Evolutionary conservation across 2,329 filamentous ascomycete genomes (phyloP).

Genomic region (Aspergillus melleus): DNA sequence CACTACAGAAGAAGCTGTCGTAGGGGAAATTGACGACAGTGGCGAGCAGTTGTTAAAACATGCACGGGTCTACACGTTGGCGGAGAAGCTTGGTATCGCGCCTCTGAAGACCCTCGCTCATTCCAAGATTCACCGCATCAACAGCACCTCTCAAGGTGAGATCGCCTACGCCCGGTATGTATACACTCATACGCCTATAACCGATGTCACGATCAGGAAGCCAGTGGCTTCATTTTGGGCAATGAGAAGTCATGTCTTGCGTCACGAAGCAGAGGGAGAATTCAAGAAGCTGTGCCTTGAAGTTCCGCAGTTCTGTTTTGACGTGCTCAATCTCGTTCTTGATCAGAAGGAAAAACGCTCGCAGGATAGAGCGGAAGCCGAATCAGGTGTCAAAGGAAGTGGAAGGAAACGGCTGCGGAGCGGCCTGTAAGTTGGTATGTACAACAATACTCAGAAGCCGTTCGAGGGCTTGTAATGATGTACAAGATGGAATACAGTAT

Average conservation of each 20-base stretch:
- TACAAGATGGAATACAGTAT: not conserved
- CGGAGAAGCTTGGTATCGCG: conserved; percentile 70
- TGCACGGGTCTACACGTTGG: conserved; percentile 85
- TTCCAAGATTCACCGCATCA: conserved; percentile 88
- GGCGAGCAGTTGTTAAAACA: conserved; percentile 84
- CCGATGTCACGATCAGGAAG: conserved; percentile 72
- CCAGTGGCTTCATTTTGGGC: conserved; percentile 93
- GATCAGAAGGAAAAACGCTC: conserved; percentile 46
- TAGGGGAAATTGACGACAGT: conserved; percentile 70
- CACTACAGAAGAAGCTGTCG: conserved; percentile 62
- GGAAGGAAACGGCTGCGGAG: conserved; percentile 40
- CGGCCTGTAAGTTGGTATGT: conserved; percentile 20
- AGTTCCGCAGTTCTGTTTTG: conserved; percentile 88
- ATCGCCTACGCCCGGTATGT: conserved; percentile 90
- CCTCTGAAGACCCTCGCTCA: conserved; percentile 74
- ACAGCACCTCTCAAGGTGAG: conserved; percentile 84
- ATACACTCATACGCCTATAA: conserved; percentile 70
- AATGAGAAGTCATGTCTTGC: conserved; percentile 72
- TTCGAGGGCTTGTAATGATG: not conserved
- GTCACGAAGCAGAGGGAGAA: conserved; percentile 81
- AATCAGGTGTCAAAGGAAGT: conserved; percentile 37
- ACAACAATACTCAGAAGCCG: not conserved
- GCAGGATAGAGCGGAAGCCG: conserved; percentile 36
- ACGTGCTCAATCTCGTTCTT: conserved; percentile 68
- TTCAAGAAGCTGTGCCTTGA: conserved; percentile 84